Evolutionary conservation across 179 eudicot species (phyloP), one percentile per base, ranked within the genome.

Genomic region (Dionaea muscipula): DNA sequence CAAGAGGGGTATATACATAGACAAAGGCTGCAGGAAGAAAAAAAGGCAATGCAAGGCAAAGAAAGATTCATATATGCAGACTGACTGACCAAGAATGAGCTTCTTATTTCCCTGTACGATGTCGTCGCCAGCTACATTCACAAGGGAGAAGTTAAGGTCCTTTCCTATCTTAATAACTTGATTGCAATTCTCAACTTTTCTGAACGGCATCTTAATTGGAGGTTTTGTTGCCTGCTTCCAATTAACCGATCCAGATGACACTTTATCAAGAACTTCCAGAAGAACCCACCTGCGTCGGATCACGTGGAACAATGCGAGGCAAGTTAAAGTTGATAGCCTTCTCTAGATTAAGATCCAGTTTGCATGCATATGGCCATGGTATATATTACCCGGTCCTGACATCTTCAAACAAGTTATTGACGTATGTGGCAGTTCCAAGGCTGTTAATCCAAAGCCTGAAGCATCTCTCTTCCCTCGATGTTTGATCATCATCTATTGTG

Each of bases 381-480:
- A 11, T 31, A 9, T 59, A 67, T 58, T 43, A 78, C 83, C 83
- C 83, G 51, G 66, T 72, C 68, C 80, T 71, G 44, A 75, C 83
- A 66, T 78, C 83, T 63, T 78, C 83, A 57, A 78, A 78, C 61
- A 78, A 18, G 58, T 78, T 78, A 62, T 78, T 75, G 45, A 78
- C 77, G 58, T 71, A 78, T 35, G 77, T 63, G 47, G 60, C 45
- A 51, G 71, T 64, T 43, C 79, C 79, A 67, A 78, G 74, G 64
- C 83, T 78, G 47, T 78, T 78, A 64, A 78, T 78, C 83, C 83
- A 78, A 18, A 78, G 56, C 26, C 83, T 62, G 47, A 75, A 78
- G 61, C 79, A 71, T 65, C 79, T 66, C 56, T 78, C 83, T 38
- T 78, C 79, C 69, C 83, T 75, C 26, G 83, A 78, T 45, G 76